A percentile compares a stretch with the other conserved stretches of the same genome.
Conservation (phyloP, 2,329 filamentous ascomycete species). For the Berkeleyomyces basicola region DNA sequence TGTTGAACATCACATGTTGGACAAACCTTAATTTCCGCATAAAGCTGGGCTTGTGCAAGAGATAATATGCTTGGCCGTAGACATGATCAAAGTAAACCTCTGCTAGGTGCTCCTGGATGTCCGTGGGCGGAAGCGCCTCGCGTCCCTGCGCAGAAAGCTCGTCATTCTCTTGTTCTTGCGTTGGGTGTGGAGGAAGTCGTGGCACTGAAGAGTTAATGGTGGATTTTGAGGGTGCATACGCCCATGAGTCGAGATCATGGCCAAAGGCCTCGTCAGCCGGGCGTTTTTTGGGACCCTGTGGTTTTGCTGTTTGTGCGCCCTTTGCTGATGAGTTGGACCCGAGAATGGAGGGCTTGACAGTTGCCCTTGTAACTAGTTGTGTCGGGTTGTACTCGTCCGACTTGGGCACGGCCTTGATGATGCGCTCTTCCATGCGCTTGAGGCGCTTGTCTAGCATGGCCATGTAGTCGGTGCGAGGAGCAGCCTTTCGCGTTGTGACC, state of each 20-base stretch:
- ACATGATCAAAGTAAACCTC: constrained; percentile 93
- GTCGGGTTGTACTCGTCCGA: constrained; percentile 42
- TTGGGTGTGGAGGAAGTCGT: not conserved
- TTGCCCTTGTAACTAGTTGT: constrained; percentile 51
- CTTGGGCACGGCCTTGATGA: constrained; percentile 89
- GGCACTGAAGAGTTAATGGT: constrained; percentile 22
- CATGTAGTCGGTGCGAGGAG: constrained; percentile 95
- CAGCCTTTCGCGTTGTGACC: constrained; percentile 83
- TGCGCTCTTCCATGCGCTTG: constrained; percentile 93
- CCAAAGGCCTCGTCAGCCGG: constrained; percentile 77
- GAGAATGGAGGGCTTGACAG: constrained; percentile 64
- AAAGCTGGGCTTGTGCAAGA: constrained; percentile 93
- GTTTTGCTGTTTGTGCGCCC: constrained; percentile 24
- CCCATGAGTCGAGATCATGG: constrained; percentile 66
- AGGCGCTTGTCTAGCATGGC: constrained; percentile 92
- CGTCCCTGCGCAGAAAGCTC: constrained; percentile 66
- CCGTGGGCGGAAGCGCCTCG: constrained; percentile 66
- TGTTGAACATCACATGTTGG: not conserved
- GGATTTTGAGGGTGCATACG: constrained; percentile 39
- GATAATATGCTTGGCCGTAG: constrained; percentile 86
- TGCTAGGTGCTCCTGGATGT: constrained; percentile 82
- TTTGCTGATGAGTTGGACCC: constrained; percentile 19
- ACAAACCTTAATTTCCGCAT: constrained; percentile 67
- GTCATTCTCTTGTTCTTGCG: constrained; percentile 53
- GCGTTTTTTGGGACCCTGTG: constrained; percentile 53